Base-by-base conservation (phyloP, 2,329 filamentous ascomycete genomes). In the Cladophialophora bantiana region DNA sequence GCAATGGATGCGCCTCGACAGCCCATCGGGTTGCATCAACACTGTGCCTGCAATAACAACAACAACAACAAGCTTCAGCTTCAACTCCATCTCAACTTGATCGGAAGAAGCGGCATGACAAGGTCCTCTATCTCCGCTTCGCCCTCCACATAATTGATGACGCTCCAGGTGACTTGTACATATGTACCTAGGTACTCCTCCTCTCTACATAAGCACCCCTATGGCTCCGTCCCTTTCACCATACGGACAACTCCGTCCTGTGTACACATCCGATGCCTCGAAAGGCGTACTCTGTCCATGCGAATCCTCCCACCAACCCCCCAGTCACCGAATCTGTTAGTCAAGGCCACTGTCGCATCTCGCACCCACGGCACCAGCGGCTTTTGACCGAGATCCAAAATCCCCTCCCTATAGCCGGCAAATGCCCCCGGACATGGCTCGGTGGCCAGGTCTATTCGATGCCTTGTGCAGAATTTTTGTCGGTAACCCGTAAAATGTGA, bases 251-350 rank as follows among this genome's bases (percentile, higher is more conserved):
- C 45, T 50, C 45, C 45, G 45, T 31, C 9, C 53, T 36, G 53
- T 13, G 32, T 34, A 55, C 53, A 55, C 53, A 55, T 55, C 53
- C 32, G 35, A n/a, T 12, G 31, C 53, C 26, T 36, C 52, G 18
- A 55, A 35, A 55, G 26, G 31, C 52, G 13, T 18, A 35, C 34
- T 55, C 31, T 55, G 35, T 20, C 13, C 53, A 38, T 55, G 35
- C 15, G 6, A 55, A 20, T 55, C 4, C 53, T 12, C 5, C 32
- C 18, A 32, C 40, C 40, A 45, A 26, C 2, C 26, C 26, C 36
- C 36, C 57, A 60, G 50, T 50, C 32, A 60, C 50, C 36, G 38
- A 45, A 34, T 40, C 38, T 52, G 6, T 60, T 60, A 60, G 57
- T 60, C 57, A 60, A 20, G 53, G 31, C 45, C 45, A 15, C 6